These are phyloP conservation scores for Mentha longifolia DNA, from an alignment of 257 asterid genomes.

Conservation along the genomic window DNA sequence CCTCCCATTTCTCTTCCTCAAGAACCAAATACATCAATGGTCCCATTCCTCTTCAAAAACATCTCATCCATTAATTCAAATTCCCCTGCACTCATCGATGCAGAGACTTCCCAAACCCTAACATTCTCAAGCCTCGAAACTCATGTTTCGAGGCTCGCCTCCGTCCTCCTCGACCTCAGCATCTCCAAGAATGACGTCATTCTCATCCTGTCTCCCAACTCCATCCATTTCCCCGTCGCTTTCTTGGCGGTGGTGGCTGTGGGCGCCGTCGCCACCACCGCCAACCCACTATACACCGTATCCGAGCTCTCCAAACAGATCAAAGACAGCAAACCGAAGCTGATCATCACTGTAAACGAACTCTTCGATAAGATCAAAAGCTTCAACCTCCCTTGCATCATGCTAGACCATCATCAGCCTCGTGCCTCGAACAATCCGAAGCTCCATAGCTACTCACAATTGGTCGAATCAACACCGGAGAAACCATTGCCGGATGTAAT, in stretches of 20 bases:
- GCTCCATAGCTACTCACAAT: constrained; percentile 16
- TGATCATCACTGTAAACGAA: constrained; percentile 41
- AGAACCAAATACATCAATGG: constrained; percentile 32
- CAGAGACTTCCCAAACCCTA: constrained; percentile 34
- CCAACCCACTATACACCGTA: constrained; percentile 38
- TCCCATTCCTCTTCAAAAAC: constrained; percentile 42
- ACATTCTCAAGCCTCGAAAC: constrained; percentile 36
- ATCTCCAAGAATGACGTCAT: constrained; percentile 41
- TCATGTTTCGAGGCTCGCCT: constrained; percentile 31
- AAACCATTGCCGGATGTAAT: constrained; percentile 5
- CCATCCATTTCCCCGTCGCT: constrained; percentile 38
- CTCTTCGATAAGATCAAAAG: constrained; percentile 36
- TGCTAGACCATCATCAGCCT: neutral
- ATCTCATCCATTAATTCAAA: constrained; percentile 37
- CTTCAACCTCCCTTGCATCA: constrained; percentile 36
- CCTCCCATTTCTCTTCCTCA: constrained; percentile 40
- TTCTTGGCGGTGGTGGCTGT: constrained; percentile 37
- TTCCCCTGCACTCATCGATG: no score
- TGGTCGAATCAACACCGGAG: neutral
- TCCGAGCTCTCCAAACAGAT: constrained; percentile 41
- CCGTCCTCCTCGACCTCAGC: constrained; percentile 34
- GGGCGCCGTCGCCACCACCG: constrained; percentile 44
- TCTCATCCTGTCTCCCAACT: constrained; percentile 43
- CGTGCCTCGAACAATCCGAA: neutral
- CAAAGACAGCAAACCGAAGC: constrained; percentile 35